phyloP scores from a whole-genome alignment of 305 asterid species.

The Solanum chacoense region DNA sequence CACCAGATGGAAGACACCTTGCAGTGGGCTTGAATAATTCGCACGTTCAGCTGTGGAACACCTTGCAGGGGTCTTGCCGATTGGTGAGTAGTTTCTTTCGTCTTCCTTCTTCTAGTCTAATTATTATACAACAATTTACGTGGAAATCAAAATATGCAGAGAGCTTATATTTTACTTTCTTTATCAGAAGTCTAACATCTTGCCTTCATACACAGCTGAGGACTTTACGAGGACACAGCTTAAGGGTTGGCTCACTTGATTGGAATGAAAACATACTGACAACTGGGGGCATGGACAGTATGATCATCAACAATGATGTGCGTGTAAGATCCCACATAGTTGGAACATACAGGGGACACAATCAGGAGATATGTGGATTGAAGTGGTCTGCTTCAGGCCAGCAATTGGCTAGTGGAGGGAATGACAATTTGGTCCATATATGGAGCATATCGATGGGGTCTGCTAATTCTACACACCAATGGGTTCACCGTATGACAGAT shows the following conservation, averaged over 20 bases:
- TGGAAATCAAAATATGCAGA: not conserved
- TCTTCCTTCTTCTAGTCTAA: not conserved
- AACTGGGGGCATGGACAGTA: constrained; percentile 41
- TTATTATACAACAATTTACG: not conserved
- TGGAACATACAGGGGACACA: constrained; percentile 31
- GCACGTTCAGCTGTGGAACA: constrained; percentile 35
- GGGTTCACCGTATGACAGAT: constrained; percentile 27
- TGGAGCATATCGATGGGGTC: constrained; percentile 23
- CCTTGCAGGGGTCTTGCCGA: not conserved
- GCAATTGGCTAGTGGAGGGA: constrained; percentile 21
- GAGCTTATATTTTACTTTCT: not conserved
- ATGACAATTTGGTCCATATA: constrained; percentile 10
- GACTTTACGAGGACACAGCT: constrained; percentile 28
- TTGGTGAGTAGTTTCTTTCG: constrained; percentile 9
- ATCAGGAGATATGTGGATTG: constrained; percentile 28
- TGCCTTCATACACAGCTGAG: constrained; percentile 19
- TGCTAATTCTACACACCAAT: constrained; percentile 13
- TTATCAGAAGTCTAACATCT: not conserved
- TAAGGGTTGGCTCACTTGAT: constrained; percentile 39
- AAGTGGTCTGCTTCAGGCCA: constrained; percentile 35
- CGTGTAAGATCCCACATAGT: constrained; percentile 23
- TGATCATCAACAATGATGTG: constrained; percentile 38
- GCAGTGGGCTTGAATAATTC: constrained; percentile 45
- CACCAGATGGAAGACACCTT: constrained; percentile 30
- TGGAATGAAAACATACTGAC: constrained; percentile 42